These are phyloP conservation scores for Backusella liffmaniae DNA, from an alignment of 192 early-diverging fungal genomes.

Conservation along the genomic window DNA sequence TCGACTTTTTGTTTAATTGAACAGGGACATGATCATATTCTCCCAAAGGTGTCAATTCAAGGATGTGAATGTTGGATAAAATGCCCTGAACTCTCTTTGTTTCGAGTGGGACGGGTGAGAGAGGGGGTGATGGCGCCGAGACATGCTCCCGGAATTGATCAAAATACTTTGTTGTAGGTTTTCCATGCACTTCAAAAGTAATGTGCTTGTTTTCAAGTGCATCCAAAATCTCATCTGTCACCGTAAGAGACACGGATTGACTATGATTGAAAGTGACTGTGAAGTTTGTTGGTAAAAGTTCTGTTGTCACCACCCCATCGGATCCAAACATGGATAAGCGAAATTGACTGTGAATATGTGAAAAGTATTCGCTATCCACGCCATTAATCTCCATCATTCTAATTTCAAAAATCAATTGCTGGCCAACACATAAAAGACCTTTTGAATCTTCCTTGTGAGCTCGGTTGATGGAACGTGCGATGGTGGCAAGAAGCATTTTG, in stretches of 20 bases:
- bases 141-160: neutral
- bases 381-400: constrained; percentile 55
- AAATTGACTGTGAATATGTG: constrained; percentile 72
- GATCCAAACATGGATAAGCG: constrained; percentile 59
- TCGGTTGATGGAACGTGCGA: constrained; percentile 21
- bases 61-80: constrained; percentile 59
- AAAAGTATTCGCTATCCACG: constrained; percentile 54
- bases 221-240: constrained; percentile 24
- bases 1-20: constrained; percentile 36
- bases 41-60: constrained; percentile 64
- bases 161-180: constrained; percentile 34
- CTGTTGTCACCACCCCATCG: constrained; percentile 51
- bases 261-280: constrained; percentile 51
- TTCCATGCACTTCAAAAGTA: constrained; percentile 51
- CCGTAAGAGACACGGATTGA: constrained; percentile 47
- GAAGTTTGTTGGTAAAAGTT: constrained; percentile 38
- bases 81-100: constrained; percentile 52
- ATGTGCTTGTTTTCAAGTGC: constrained; percentile 28
- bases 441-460: neutral
- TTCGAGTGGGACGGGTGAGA: neutral
- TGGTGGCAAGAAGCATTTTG: constrained; percentile 42
- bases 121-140: too few species aligned
- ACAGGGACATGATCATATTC: constrained; percentile 59
- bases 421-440: constrained; percentile 43
- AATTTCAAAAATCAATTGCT: constrained; percentile 62